These are phyloP conservation scores for Hondaea fermentalgiana DNA, from an alignment of 108 stramenopile species.

Conservation along the genomic window DNA sequence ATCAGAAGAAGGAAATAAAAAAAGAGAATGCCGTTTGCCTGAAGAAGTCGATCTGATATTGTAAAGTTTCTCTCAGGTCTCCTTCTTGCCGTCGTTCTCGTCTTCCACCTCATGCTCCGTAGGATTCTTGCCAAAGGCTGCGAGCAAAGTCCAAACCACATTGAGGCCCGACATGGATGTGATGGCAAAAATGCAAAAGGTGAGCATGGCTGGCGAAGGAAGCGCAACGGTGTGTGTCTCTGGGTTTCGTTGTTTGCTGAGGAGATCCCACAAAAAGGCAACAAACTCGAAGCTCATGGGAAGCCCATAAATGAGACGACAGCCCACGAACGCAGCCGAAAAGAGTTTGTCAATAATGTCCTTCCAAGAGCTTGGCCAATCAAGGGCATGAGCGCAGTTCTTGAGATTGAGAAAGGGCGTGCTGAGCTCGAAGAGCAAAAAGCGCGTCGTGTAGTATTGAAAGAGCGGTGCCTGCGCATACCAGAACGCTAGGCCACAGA, in stretches of 20 bases:
- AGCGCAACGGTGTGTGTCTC: background rate
- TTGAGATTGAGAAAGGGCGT: background rate
- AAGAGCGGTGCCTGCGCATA: background rate
- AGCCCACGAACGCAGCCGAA: background rate
- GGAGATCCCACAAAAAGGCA: background rate
- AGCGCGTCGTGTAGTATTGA: background rate
- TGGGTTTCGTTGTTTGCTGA: background rate
- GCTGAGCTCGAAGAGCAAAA: background rate
- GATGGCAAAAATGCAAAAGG: conserved; percentile 19
- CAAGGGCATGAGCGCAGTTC: background rate
- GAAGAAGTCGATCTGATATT: background rate
- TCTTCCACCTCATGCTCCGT: background rate
- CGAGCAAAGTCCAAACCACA: background rate
- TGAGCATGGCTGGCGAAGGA: background rate
- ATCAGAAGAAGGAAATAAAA: too few species aligned
- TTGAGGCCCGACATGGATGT: background rate
- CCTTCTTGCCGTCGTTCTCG: background rate
- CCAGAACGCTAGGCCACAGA: background rate
- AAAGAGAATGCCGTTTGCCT: too few species aligned
- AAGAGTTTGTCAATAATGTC: background rate
- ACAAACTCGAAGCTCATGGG: background rate
- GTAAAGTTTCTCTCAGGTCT: background rate
- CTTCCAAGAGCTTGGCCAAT: background rate
- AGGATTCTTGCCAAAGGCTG: background rate
- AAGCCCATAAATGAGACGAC: background rate